These are phyloP conservation scores for Fraxinus sp. DNA, from an alignment of 305 asterid species.

Conservation along the genomic window DNA sequence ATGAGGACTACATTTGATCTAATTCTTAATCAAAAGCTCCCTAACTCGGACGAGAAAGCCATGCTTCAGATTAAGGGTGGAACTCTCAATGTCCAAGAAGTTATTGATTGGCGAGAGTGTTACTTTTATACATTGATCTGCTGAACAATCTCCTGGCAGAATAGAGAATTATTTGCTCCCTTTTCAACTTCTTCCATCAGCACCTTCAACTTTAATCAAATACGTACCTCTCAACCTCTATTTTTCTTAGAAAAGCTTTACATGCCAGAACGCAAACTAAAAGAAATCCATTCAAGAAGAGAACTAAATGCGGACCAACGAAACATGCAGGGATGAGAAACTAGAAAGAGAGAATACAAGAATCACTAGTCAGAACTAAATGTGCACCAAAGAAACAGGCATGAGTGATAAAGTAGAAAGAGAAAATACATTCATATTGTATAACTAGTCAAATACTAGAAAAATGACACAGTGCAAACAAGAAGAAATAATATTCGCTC, in stretches of 20 bases:
- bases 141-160: neutral
- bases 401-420: neutral
- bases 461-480: neutral
- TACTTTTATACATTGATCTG: neutral
- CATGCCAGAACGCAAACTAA: neutral
- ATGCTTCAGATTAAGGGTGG: neutral
- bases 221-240: neutral
- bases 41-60: neutral
- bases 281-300: neutral
- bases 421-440: neutral
- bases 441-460: neutral
- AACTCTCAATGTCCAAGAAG: neutral
- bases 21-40: neutral
- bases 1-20: neutral
- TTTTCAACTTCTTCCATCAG: neutral
- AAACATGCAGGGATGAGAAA: neutral
- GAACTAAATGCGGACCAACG: neutral
- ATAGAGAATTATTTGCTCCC: neutral
- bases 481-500: neutral
- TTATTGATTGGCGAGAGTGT: neutral
- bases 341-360: neutral
- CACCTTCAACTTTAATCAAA: neutral
- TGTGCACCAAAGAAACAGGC: neutral
- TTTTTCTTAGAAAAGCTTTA: neutral
- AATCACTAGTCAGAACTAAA: neutral